phyloP scores from a whole-genome alignment of 2,329 filamentous ascomycete genomes.

The Whalleya microplaca region DNA sequence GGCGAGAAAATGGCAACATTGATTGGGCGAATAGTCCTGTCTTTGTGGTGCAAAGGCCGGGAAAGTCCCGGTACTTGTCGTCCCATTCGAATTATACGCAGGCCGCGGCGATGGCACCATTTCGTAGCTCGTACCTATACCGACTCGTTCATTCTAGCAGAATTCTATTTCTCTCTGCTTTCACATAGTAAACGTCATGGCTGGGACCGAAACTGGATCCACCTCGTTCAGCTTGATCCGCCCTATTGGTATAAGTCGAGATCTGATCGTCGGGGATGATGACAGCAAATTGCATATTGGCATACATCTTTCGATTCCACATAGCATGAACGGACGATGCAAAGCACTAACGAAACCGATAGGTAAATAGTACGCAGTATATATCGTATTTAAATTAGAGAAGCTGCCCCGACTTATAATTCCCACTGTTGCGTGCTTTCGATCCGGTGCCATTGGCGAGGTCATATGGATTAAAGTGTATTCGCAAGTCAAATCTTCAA shows the following conservation, averaged over 20 bases:
- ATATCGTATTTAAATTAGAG: too few relatives aligned
- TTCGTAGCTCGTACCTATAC: not conserved
- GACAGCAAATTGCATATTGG: not conserved
- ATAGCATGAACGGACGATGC: too few relatives aligned
- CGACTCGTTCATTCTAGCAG: not conserved
- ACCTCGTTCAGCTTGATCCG: not conserved
- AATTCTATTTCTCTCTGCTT: not conserved
- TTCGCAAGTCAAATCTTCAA: not conserved
- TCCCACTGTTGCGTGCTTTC: too few relatives aligned
- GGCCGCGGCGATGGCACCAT: not conserved
- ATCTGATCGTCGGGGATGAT: not conserved
- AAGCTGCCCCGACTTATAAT: too few relatives aligned
- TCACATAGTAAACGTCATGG: not conserved
- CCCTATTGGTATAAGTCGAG: not conserved
- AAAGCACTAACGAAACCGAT: too few relatives aligned
- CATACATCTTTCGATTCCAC: not conserved
- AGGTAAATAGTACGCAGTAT: too few relatives aligned
- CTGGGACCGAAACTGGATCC: not conserved
- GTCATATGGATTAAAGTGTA: not conserved
- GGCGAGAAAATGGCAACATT: slow-evolving; percentile 25
- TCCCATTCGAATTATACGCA: not conserved
- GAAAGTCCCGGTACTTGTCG: slow-evolving; percentile 23
- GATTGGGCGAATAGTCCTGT: slow-evolving; percentile 31
- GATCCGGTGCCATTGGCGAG: too few relatives aligned
- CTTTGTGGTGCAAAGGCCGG: slow-evolving; percentile 24